Evolutionary conservation across 73 alveolate species (phyloP).

Genomic region (Stentor roeselii): DNA sequence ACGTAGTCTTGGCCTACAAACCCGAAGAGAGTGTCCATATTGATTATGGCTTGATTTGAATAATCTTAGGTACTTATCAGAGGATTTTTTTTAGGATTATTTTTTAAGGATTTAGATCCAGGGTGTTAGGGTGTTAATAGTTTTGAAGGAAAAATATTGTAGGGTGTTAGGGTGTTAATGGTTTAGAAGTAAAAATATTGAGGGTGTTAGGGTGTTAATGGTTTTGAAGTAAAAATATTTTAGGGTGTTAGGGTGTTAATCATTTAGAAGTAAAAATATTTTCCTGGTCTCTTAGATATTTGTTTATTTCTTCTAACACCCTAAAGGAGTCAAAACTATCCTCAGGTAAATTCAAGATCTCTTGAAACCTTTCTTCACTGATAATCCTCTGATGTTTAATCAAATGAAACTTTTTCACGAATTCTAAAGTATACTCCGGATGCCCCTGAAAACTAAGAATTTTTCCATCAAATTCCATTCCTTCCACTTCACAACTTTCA

Average conservation of each 20-base stretch:
- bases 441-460: background rate
- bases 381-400: background rate
- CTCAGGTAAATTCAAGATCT: background rate
- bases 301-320: too few relatives aligned
- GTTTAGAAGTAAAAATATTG: too few relatives aligned
- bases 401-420: background rate
- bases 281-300: too few relatives aligned
- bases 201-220: too few relatives aligned
- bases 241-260: too few relatives aligned
- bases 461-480: background rate
- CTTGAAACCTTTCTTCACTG: background rate
- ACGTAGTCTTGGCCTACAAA: constrained; percentile 78
- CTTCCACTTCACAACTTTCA: background rate
- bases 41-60: too few relatives aligned
- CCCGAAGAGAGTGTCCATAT: constrained; percentile 84
- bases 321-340: too few relatives aligned
- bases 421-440: background rate
- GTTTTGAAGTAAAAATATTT: too few relatives aligned
- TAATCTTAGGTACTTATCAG: constrained; percentile 7
- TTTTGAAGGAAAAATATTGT: too few relatives aligned
- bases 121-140: background rate
- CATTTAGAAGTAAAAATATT: too few relatives aligned
- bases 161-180: too few relatives aligned
- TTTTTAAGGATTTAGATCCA: constrained; percentile 1
- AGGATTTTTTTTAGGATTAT: constrained; percentile 19